A percentile compares a stretch with the other conserved stretches of the same genome.
Evolutionary conservation across 257 asterid genomes (phyloP).

Genomic region (Solanum bulbocastanum): DNA sequence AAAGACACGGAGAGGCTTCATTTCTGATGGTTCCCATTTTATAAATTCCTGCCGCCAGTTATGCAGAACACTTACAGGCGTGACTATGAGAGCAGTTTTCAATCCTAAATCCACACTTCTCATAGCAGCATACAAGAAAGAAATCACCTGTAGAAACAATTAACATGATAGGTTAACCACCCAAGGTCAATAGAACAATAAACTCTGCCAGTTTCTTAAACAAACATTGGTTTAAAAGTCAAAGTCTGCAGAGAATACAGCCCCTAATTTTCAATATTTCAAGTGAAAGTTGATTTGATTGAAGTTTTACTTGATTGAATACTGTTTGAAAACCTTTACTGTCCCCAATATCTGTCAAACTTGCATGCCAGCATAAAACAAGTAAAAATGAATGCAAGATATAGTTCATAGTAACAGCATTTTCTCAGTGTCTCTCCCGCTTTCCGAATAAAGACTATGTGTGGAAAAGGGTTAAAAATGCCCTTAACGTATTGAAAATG

Average conservation of each 20-base stretch:
- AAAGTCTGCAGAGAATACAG: neutral
- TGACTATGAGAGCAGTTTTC: slow-evolving; percentile 81
- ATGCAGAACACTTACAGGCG: slow-evolving; percentile 93
- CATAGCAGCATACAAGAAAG: slow-evolving; percentile 90
- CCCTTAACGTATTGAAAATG: neutral
- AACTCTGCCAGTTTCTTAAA: neutral
- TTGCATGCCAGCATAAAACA: neutral
- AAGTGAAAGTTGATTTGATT: neutral
- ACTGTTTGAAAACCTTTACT: neutral
- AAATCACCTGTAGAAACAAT: slow-evolving; percentile 57
- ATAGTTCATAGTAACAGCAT: neutral
- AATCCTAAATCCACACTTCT: slow-evolving; percentile 76
- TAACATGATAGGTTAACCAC: neutral
- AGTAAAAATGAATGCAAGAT: neutral
- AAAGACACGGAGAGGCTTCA: slow-evolving; percentile 78
- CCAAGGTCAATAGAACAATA: neutral
- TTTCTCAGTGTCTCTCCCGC: neutral
- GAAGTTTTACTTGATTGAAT: neutral
- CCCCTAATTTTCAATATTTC: neutral
- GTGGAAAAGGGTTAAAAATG: neutral
- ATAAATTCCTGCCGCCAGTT: slow-evolving; percentile 85
- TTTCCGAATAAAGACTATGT: neutral
- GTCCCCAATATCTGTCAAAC: neutral
- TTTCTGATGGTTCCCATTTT: slow-evolving; percentile 92
- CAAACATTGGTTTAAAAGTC: neutral